Conservation (phyloP, 257 asterid species). For the Solanum pennellii region DNA sequence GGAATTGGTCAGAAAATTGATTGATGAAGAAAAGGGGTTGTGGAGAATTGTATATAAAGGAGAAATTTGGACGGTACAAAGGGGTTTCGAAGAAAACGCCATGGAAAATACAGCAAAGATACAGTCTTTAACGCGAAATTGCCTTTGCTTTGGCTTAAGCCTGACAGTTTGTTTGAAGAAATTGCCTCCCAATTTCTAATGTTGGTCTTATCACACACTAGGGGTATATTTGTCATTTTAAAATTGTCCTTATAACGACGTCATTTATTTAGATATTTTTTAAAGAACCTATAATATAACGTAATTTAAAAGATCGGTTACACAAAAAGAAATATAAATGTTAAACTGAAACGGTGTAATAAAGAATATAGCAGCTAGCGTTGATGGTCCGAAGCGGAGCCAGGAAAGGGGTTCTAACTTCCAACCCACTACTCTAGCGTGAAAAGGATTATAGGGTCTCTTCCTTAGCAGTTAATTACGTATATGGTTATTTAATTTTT, state of each 20-base stretch:
- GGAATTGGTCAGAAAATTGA: background rate
- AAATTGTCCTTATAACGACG: rapidly evolving
- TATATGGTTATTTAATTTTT: no score
- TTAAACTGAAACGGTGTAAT: background rate
- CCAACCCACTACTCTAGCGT: no score
- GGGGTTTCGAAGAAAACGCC: constrained; percentile 1
- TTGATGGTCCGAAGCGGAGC: no score
- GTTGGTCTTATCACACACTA: background rate
- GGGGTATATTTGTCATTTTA: background rate
- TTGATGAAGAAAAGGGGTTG: background rate
- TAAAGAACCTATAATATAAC: background rate
- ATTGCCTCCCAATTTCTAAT: constrained; percentile 1
- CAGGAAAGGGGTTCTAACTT: no score
- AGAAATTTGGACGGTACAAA: background rate
- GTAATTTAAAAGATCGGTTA: background rate
- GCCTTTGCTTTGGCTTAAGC: background rate
- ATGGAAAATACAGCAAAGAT: background rate
- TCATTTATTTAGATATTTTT: background rate
- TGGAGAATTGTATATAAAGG: background rate
- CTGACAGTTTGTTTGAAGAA: background rate
- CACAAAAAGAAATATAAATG: background rate
- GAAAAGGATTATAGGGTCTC: no score
- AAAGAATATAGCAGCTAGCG: background rate
- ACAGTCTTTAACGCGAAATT: background rate
- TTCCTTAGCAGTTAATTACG: no score